Conservation (phyloP, 2,329 filamentous ascomycete genomes). For the Apiospora hydei region DNA sequence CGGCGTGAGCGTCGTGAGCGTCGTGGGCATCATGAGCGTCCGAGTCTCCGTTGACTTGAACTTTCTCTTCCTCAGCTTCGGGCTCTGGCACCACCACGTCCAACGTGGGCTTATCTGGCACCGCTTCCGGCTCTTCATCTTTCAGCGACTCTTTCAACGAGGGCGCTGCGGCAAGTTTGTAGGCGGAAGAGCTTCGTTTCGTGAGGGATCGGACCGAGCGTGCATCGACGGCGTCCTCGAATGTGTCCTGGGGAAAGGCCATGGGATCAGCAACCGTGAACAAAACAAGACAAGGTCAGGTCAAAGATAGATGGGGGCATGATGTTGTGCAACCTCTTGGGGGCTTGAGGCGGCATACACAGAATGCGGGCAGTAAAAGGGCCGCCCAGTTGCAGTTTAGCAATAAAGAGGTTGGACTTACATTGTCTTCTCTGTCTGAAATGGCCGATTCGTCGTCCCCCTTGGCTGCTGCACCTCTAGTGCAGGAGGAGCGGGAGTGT, state of each 20-base stretch:
- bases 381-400: not conserved
- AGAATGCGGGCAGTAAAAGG: not conserved
- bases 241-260: constrained; percentile 66
- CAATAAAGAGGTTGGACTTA: constrained; percentile 8
- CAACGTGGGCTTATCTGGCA: constrained; percentile 2
- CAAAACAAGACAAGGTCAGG: not conserved
- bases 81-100: not conserved
- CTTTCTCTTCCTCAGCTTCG: constrained; percentile 30
- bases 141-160: constrained; percentile 24
- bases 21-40: constrained; percentile 24
- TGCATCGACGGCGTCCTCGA: constrained; percentile 82
- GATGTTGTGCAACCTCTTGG: constrained; percentile 20
- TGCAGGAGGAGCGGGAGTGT: constrained; percentile 15
- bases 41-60: constrained; percentile 31
- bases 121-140: constrained; percentile 30
- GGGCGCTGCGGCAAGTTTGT: constrained; percentile 29
- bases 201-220: constrained; percentile 70
- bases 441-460: constrained; percentile 10
- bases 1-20: not conserved
- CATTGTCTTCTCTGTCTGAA: constrained; percentile 23
- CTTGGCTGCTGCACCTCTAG: not conserved
- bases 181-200: constrained; percentile 51
- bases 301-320: not conserved
- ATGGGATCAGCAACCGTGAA: constrained; percentile 14
- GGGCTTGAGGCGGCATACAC: constrained; percentile 13